Conservation (phyloP, 768 basidiomycete genomes). For the Trichaptum fuscoviolaceum region DNA sequence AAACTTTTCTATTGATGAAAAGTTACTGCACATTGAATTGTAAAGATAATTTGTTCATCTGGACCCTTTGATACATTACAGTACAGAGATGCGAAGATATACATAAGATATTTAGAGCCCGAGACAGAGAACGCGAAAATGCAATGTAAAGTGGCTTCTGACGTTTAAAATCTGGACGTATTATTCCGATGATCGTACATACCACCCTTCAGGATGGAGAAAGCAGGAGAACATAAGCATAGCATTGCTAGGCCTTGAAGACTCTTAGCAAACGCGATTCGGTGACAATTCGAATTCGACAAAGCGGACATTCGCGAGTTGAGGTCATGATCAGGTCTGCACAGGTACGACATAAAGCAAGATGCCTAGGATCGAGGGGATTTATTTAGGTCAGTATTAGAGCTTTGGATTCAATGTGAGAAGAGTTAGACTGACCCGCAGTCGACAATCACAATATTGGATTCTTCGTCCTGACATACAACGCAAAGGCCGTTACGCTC, state of each 20-base stretch:
- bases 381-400: conserved; percentile 4
- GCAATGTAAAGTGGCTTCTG: too few species aligned
- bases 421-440: conserved; percentile 64
- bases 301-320: conserved; percentile 85
- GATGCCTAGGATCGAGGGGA: conserved; percentile 45
- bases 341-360: conserved; percentile 73
- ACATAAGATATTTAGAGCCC: too few species aligned
- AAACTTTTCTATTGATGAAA: too few species aligned
- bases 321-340: conserved; percentile 76
- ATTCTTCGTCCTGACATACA: conserved; percentile 91
- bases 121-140: too few species aligned
- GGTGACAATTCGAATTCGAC: conserved; percentile 83
- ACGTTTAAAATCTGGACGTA: too few species aligned
- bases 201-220: neutral
- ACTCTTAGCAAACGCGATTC: conserved; percentile 77
- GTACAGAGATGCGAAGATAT: too few species aligned
- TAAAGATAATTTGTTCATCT: too few species aligned
- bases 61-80: too few species aligned
- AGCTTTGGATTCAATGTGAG: neutral
- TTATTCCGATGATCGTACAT: neutral
- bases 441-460: conserved; percentile 89
- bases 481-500: conserved; percentile 82
- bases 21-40: too few species aligned
- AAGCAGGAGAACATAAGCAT: neutral
- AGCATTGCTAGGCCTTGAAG: conserved; percentile 41